Percentiles rank a stretch among this genome's conserved stretches.
Conservation (phyloP, 352 stramenopile genomes). For the Hyphochytrium catenoides region DNA sequence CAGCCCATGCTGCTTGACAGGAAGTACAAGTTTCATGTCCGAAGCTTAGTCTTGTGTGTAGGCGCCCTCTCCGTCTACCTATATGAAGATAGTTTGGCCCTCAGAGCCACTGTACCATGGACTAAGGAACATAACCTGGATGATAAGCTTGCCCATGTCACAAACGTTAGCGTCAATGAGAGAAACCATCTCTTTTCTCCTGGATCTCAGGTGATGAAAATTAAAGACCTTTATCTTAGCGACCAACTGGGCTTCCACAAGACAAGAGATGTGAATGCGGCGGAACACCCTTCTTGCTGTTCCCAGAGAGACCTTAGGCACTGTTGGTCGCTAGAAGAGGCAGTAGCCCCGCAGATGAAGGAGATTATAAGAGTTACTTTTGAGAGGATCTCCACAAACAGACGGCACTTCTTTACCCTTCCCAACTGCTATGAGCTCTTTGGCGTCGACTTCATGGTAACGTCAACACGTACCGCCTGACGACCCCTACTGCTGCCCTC, state of each 20-base stretch:
- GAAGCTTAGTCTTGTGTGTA: conserved; percentile 9
- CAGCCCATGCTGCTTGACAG: background rate
- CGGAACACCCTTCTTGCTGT: no score
- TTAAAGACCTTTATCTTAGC: no score
- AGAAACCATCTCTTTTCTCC: background rate
- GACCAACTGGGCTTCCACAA: no score
- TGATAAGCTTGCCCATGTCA: conserved; percentile 11
- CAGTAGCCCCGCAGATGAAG: conserved; percentile 1
- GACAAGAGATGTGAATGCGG: no score
- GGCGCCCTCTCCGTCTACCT: conserved; percentile 2
- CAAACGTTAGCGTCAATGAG: conserved; percentile 11
- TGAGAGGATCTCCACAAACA: conserved; percentile 3
- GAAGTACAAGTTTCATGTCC: conserved; percentile 13
- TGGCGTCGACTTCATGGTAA: conserved; percentile 13
- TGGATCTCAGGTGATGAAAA: no score
- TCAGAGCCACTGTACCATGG: conserved; percentile 7
- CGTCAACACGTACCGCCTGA: background rate
- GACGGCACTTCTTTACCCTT: conserved; percentile 11
- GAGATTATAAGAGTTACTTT: conserved; percentile 2
- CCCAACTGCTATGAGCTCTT: conserved; percentile 13
- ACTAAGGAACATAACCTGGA: background rate
- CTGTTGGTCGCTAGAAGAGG: no score
- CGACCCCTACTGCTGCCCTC: no score
- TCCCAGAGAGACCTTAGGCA: no score
- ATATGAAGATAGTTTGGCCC: conserved; percentile 9